Percentiles rank a stretch among this genome's conserved stretches.
Evolutionary conservation across 441 rosid species (phyloP).

Genomic region (Adansonia madagascariensis): DNA sequence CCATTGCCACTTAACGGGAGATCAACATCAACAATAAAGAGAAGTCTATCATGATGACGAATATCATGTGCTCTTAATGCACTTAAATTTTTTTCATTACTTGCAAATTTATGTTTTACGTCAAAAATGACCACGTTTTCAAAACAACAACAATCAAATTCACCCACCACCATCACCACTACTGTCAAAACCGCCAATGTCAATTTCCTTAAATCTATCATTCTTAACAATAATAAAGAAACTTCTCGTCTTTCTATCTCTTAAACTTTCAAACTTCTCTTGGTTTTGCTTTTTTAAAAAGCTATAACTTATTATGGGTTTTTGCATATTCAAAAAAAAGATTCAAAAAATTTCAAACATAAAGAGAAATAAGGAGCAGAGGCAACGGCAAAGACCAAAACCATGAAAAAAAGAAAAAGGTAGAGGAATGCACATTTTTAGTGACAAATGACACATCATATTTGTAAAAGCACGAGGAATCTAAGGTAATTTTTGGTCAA

Average conservation of each 20-base stretch:
- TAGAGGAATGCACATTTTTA: constrained; percentile 32
- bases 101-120: constrained; percentile 67
- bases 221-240: constrained; percentile 8
- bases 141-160: constrained; percentile 5
- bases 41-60: constrained; percentile 69
- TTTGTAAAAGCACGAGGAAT: background rate
- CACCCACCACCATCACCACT: constrained; percentile 20
- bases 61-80: constrained; percentile 70
- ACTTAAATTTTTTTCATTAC: constrained; percentile 46
- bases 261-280: background rate
- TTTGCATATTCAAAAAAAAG: too few relatives aligned
- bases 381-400: background rate
- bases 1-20: constrained; percentile 78
- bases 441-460: constrained; percentile 23
- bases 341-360: background rate
- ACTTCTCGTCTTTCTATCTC: background rate
- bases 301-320: too few relatives aligned
- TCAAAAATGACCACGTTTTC: constrained; percentile 26
- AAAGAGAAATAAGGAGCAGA: background rate
- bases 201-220: constrained; percentile 47
- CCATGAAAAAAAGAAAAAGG: background rate
- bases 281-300: background rate
- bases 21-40: constrained; percentile 59
- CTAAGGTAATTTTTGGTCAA: background rate
- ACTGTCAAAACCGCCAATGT: constrained; percentile 19